Base-by-base conservation (phyloP, 257 asterid species). In the Coffea eugenioides region DNA sequence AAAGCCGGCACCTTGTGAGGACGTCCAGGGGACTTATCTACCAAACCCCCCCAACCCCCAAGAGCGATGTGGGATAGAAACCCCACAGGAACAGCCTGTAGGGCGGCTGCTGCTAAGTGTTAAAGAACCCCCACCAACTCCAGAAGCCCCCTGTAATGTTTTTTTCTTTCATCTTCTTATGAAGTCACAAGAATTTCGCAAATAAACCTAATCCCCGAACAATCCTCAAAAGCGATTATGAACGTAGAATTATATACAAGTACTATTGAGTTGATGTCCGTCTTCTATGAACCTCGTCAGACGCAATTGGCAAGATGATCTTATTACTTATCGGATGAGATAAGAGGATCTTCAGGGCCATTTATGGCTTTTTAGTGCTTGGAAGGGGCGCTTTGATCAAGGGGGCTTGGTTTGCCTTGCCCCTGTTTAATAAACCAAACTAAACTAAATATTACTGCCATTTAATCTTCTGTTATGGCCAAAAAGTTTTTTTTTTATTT, bases 301-400 rank as follows among this genome's bases (percentile, higher is more conserved):
- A 43, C 76, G 49, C 73, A 69, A 69, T 69, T 69, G 73, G 51
- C 73, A 69, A 69, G 20, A 20, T 69, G 73, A 69, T 69, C 51
- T 3, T 67, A 31, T 21, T 4, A 8, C 0, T 16, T 23, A 71
- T 71, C 27, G 51, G n/a, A n/a, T 48, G 5, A 48, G 61, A n/a
- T 8, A 39, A 39, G 51, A 16, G 31, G 74, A 43, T 15, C 54
- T 8, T 7, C 69, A 8, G 34, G 69, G 41, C 9, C 12, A 10
- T 34, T 15, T 34, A 52, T 49, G 65, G 46, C 49, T 3, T 39
- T 25, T 15, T 49, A 14, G 43, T 73, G 64, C 46, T 51, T 9
- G 65, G 65, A 73, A 73, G 65, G 18, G 64, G 27, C 76, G 43
- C 5, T n/a, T 48, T 71, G 25, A 25, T 48, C 5, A 23, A 25